phyloP scores from a whole-genome alignment of 768 basidiomycete genomes.

The Leccinum boreale region DNA sequence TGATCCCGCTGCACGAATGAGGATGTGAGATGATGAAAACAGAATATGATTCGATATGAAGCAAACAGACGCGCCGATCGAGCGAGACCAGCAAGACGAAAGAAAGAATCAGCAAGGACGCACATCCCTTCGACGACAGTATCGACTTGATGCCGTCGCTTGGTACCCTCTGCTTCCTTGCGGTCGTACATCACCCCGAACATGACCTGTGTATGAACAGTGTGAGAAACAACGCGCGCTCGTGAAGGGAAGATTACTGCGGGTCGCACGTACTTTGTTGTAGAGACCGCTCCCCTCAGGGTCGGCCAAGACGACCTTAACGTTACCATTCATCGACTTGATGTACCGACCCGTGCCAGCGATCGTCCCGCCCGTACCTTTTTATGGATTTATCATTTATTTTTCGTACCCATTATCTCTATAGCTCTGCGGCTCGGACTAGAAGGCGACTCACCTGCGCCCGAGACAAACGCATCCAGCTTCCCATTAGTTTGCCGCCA shows the following conservation, averaged over 20 bases:
- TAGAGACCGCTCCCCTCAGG: slow-evolving; percentile 93
- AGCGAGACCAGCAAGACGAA: slow-evolving; percentile 6
- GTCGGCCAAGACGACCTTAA: slow-evolving; percentile 79
- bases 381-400: neutral
- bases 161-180: slow-evolving; percentile 93
- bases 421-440: neutral
- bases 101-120: slow-evolving; percentile 9
- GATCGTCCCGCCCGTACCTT: slow-evolving; percentile 95
- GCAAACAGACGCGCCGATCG: neutral
- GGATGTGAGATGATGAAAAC: neutral
- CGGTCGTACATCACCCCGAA: slow-evolving; percentile 92
- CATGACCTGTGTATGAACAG: slow-evolving; percentile 53
- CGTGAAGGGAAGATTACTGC: neutral
- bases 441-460: slow-evolving; percentile 58
- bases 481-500: slow-evolving; percentile 87
- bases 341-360: slow-evolving; percentile 80
- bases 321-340: slow-evolving; percentile 64
- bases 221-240: neutral
- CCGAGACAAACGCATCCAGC: slow-evolving; percentile 83
- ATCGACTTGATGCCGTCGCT: slow-evolving; percentile 90
- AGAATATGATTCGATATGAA: no score
- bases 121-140: slow-evolving; percentile 94
- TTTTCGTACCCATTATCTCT: neutral
- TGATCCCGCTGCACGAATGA: slow-evolving; percentile 67
- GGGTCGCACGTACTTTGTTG: slow-evolving; percentile 63